phyloP scores from a whole-genome alignment of 495 filamentous ascomycete species.

The Xylaria curta region DNA sequence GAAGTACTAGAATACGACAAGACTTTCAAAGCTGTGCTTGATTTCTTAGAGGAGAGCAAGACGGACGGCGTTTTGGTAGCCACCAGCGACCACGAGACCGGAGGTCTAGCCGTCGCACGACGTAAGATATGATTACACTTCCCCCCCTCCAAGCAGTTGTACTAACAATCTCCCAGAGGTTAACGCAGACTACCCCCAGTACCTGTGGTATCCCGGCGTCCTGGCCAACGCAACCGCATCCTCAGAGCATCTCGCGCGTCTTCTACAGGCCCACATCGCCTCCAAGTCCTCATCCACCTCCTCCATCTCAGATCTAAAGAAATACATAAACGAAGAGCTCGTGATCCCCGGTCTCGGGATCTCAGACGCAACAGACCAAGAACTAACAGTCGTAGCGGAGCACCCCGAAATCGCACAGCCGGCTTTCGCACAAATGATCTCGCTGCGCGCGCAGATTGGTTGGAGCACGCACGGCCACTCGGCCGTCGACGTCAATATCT shows the following conservation, averaged over 20 bases:
- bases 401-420: slow-evolving; percentile 57
- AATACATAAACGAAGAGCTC: slow-evolving; percentile 66
- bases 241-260: slow-evolving; percentile 67
- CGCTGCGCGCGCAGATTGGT: slow-evolving; percentile 83
- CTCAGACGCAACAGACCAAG: slow-evolving; percentile 70
- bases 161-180: slow-evolving; percentile 40
- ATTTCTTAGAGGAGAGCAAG: slow-evolving; percentile 78
- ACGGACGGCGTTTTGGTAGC: slow-evolving; percentile 80
- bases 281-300: slow-evolving; percentile 35
- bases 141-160: no score
- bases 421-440: slow-evolving; percentile 85
- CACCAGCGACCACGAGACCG: slow-evolving; percentile 96
- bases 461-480: slow-evolving; percentile 94
- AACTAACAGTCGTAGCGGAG: slow-evolving; percentile 70
- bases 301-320: slow-evolving; percentile 49
- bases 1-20: slow-evolving; percentile 93
- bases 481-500: slow-evolving; percentile 91
- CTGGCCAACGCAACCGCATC: slow-evolving; percentile 84
- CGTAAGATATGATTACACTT: slow-evolving; percentile 55
- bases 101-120: slow-evolving; percentile 79
- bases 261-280: slow-evolving; percentile 63
- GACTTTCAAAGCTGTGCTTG: slow-evolving; percentile 78
- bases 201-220: slow-evolving; percentile 84
- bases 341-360: slow-evolving; percentile 76
- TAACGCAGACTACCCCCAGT: slow-evolving; percentile 56